These are phyloP conservation scores for Monarda citriodora DNA, from an alignment of 305 asterid genomes.

Conservation along the genomic window DNA sequence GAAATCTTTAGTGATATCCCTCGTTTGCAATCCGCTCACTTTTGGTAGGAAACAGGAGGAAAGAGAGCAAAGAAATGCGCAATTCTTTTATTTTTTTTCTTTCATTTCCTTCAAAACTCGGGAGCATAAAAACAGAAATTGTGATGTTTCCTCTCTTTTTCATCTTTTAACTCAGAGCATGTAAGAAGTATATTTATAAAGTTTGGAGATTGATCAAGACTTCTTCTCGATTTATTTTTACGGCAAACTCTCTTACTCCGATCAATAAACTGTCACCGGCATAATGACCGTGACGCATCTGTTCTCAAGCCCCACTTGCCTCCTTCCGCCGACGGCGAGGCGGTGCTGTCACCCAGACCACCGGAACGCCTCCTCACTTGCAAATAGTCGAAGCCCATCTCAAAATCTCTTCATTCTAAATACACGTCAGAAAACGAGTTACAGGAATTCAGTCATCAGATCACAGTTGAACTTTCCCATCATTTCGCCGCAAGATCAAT, in stretches of 20 bases:
- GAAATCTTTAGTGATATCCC: too few species aligned
- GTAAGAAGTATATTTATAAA: too few species aligned
- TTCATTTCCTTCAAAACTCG: too few species aligned
- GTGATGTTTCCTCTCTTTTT: too few species aligned
- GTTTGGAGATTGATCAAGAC: neutral
- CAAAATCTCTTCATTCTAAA: constrained; percentile 13
- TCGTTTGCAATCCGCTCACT: too few species aligned
- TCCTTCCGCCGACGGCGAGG: constrained; percentile 18
- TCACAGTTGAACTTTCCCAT: constrained; percentile 51
- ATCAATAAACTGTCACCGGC: neutral
- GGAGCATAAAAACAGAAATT: too few species aligned
- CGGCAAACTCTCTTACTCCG: neutral
- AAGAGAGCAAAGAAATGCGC: too few species aligned
- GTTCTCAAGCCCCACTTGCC: constrained; percentile 11
- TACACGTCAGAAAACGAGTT: constrained; percentile 3
- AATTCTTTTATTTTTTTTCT: too few species aligned
- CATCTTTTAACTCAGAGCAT: too few species aligned
- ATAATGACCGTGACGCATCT: constrained; percentile 18
- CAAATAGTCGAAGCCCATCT: constrained; percentile 2
- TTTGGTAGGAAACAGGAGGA: too few species aligned
- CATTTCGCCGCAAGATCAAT: constrained; percentile 72
- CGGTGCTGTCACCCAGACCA: constrained; percentile 14
- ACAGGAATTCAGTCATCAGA: constrained; percentile 24
- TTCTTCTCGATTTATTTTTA: neutral
- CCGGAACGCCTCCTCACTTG: constrained; percentile 6